phyloP scores from a whole-genome alignment of 1,139 yeast species.

The Diutina rugosa region DNA sequence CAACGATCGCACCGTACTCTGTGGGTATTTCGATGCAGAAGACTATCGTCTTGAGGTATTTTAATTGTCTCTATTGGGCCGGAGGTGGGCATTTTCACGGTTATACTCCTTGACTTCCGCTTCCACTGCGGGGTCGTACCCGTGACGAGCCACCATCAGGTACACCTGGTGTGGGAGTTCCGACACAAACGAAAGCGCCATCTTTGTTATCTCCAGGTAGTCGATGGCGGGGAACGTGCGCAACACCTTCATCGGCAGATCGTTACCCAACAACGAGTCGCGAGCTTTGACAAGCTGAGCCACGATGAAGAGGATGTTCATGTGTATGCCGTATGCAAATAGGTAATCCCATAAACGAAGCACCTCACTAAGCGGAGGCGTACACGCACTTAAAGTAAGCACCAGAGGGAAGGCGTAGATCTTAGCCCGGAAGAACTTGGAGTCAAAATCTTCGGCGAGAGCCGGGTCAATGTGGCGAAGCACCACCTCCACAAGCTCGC shows the following conservation, averaged over 20 bases:
- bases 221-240: slow-evolving; percentile 64
- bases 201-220: slow-evolving; percentile 63
- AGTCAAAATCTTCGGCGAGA: slow-evolving; percentile 44
- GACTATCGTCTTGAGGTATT: slow-evolving; percentile 31
- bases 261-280: slow-evolving; percentile 39
- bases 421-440: slow-evolving; percentile 64
- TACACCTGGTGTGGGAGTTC: slow-evolving; percentile 60
- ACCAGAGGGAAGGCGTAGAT: slow-evolving; percentile 86
- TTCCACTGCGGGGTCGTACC: slow-evolving; percentile 34
- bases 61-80: background rate
- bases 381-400: slow-evolving; percentile 77
- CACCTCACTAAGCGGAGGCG: slow-evolving; percentile 72
- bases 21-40: slow-evolving; percentile 47
- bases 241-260: slow-evolving; percentile 62
- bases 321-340: slow-evolving; percentile 84
- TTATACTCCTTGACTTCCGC: background rate
- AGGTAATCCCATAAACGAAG: slow-evolving; percentile 79
- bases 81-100: background rate
- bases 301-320: slow-evolving; percentile 74
- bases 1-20: slow-evolving; percentile 57
- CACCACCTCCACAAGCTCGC: slow-evolving; percentile 54
- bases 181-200: slow-evolving; percentile 72
- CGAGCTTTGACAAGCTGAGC: slow-evolving; percentile 73
- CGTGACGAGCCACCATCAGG: slow-evolving; percentile 58
- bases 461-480: slow-evolving; percentile 64